Evolutionary conservation across 169 alveolate genomes (phyloP), one percentile per base, ranked within the genome.

Genomic region (Cryptosporidium viatorum): DNA sequence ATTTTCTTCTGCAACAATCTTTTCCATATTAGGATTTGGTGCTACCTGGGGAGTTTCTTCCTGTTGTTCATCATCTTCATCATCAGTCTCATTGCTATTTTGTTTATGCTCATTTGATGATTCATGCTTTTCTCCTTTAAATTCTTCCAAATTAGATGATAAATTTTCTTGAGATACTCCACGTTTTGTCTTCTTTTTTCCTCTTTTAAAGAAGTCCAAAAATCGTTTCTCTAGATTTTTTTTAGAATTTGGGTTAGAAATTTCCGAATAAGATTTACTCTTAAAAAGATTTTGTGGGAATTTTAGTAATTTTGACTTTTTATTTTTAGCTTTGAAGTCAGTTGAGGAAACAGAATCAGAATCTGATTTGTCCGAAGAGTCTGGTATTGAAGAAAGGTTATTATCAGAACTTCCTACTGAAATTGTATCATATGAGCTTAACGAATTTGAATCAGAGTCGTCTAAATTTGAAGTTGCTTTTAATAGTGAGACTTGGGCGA

Each of bases 11-110:
- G 21, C 31, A 10, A 2, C n/a, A n/a, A 73, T 35, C 6, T 52
- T 51, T 8, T 69, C 62, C 9, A 45, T 5, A 8, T 21, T 69
- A 41, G 84, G 62, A 41, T 69, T 69, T 69, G 65, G 62, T 23
- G 84, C 65, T 29, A 0, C 45, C 41, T 12, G 69, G n/a, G 14
- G 18, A 41, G 48, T 10, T 41, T 41, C 16, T 9, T 41, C 37
- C 18, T 26, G 59, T 16, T n/a, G 26, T 33, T 33, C 26, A 23
- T 52, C 69, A 0, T 37, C 48, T 12, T 41, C 59, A 10, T 71
- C 45, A 18, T 3, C 69, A 37, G 55, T 50, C 35, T 31, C 55
- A 12, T 52, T 45, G 14, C 43, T 21, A 2, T 35, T 14, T 16
- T 65, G 5, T 26, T 65, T n/a, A 8, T 0, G 37, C 0, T 21